A percentile compares a stretch with the other conserved stretches of the same genome.
Conservation (phyloP, 305 asterid genomes). For the Withania somnifera region DNA sequence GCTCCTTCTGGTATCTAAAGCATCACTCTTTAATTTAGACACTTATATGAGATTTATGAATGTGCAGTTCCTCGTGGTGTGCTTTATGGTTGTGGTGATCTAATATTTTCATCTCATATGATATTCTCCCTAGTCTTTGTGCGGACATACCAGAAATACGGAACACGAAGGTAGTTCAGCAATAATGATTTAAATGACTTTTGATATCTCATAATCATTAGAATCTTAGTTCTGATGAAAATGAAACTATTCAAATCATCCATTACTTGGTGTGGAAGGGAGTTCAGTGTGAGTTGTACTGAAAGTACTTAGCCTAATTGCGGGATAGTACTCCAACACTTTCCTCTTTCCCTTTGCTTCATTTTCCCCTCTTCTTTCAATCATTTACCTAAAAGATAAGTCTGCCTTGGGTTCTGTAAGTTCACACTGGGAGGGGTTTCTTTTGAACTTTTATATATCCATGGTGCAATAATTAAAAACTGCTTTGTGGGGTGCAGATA, state of each 20-base stretch:
- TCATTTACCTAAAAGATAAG: background rate
- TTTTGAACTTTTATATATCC: background rate
- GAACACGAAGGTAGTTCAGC: constrained; percentile 39
- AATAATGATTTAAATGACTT: background rate
- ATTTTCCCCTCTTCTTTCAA: background rate
- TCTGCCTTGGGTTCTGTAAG: background rate
- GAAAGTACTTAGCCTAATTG: background rate
- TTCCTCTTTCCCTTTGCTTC: background rate
- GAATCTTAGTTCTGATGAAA: background rate
- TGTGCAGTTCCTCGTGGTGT: constrained; percentile 79
- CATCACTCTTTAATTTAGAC: background rate
- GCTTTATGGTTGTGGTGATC: constrained; percentile 94
- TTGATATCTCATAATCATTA: background rate
- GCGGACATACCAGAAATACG: constrained; percentile 78
- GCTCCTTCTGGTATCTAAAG: background rate
- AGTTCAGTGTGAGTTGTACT: background rate
- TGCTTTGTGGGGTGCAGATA: background rate
- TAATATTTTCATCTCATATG: constrained; percentile 98
- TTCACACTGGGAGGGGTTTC: background rate
- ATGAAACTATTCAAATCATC: background rate
- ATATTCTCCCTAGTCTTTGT: constrained; percentile 91
- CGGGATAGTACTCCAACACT: background rate
- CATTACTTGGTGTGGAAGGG: background rate
- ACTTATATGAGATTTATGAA: constrained; percentile 4
- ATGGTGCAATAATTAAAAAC: background rate